Conservation (phyloP, 495 filamentous ascomycete genomes). For the Thermochaetoides thermophila region DNA sequence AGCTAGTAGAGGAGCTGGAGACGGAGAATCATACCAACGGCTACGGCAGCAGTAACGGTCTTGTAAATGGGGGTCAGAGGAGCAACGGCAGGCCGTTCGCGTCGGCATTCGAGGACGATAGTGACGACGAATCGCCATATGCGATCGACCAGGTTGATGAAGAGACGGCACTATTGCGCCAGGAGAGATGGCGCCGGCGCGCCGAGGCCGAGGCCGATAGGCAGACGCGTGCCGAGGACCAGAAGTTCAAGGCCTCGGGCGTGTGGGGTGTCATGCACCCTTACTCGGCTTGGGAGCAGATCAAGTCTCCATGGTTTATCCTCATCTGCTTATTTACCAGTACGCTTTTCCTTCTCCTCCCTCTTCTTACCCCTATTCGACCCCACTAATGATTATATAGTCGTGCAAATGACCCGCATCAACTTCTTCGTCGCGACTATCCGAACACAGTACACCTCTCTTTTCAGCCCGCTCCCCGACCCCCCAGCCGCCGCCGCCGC, state of each 20-base stretch:
- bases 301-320: conserved; percentile 72
- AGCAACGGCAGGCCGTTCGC: no score
- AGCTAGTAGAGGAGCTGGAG: conserved; percentile 61
- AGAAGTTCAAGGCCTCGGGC: conserved; percentile 48
- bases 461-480: conserved; percentile 50
- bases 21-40: conserved; percentile 16
- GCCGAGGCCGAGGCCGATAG: conserved; percentile 44
- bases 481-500: conserved; percentile 42
- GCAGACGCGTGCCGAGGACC: conserved; percentile 38
- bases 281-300: conserved; percentile 54
- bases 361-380: not conserved
- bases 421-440: conserved; percentile 97
- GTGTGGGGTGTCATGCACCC: conserved; percentile 87
- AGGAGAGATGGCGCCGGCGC: conserved; percentile 47
- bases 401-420: conserved; percentile 85
- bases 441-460: conserved; percentile 64
- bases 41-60: conserved; percentile 4
- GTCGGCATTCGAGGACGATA: no score
- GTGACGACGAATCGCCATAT: no score
- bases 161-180: conserved; percentile 42
- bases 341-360: conserved; percentile 1
- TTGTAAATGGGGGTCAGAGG: no score
- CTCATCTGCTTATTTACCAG: conserved; percentile 72
- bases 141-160: conserved; percentile 51
- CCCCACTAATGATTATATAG: conserved; percentile 7